Conservation (phyloP, 2,329 filamentous ascomycete species). For the Colletotrichum graminicola region DNA sequence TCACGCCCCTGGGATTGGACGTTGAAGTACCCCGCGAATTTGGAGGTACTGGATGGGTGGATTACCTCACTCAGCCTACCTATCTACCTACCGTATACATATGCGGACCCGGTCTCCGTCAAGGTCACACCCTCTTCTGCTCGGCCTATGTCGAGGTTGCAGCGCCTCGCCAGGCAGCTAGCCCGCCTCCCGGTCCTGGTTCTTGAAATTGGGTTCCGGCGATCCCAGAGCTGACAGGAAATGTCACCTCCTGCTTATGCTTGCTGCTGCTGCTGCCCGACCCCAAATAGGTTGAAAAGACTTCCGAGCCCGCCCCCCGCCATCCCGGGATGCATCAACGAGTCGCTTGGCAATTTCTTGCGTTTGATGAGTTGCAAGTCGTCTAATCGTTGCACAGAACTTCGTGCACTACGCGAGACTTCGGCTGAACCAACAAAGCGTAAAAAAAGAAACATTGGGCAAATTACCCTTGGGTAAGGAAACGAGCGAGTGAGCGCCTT, state of each 20-base stretch:
- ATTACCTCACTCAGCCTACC: conserved; percentile 18
- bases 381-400: not conserved
- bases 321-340: not conserved
- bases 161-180: conserved; percentile 20
- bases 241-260: not conserved
- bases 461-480: not conserved
- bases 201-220: not conserved
- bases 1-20: not conserved
- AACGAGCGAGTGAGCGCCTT: not conserved
- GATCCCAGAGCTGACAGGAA: conserved; percentile 10
- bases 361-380: conserved; percentile 8
- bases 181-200: not conserved
- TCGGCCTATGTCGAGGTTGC: conserved; percentile 1
- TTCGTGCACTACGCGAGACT: not conserved
- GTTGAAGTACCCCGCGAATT: conserved; percentile 25
- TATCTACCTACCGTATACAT: not conserved
- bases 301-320: not conserved
- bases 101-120: conserved; percentile 1
- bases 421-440: conserved; percentile 15
- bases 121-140: conserved; percentile 13
- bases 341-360: not conserved
- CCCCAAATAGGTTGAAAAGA: not conserved
- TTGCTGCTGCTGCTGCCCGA: not conserved
- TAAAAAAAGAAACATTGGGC: not conserved
- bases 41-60: not conserved